Percentiles rank a stretch among this genome's conserved stretches.
Evolutionary conservation across 2,329 filamentous ascomycete species (phyloP).

Genomic region (Aspergillus pseudoglaucus): DNA sequence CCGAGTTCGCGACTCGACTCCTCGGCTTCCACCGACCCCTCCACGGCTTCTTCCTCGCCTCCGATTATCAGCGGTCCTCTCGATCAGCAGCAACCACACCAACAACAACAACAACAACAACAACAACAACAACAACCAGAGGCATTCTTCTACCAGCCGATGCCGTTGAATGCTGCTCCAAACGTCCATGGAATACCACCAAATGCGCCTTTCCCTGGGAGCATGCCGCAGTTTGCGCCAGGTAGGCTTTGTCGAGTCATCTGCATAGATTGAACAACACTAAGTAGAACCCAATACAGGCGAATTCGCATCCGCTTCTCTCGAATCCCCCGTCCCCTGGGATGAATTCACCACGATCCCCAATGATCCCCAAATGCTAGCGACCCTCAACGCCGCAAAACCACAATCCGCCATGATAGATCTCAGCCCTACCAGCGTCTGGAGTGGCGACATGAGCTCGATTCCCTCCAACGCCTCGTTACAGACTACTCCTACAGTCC

Average conservation of each 20-base stretch:
- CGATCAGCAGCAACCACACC: constrained; percentile 11
- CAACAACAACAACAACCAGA: constrained; percentile 21
- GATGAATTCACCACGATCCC: constrained; percentile 32
- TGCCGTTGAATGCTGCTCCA: constrained; percentile 27
- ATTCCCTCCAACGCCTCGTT: constrained; percentile 24
- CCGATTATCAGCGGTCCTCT: constrained; percentile 21
- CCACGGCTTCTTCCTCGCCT: constrained; percentile 46
- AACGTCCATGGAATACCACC: constrained; percentile 30
- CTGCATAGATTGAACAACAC: constrained; percentile 4
- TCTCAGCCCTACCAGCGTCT: constrained; percentile 22
- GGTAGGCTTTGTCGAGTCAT: constrained; percentile 21
- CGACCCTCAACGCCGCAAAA: constrained; percentile 26
- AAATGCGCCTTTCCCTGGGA: constrained; percentile 20
- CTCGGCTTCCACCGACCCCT: constrained; percentile 36
- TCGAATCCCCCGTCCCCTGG: constrained; percentile 32
- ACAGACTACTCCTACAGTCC: constrained; percentile 23
- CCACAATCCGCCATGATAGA: constrained; percentile 25
- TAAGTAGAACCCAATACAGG: constrained; percentile 21
- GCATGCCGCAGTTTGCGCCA: constrained; percentile 29
- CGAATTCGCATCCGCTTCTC: constrained; percentile 19
- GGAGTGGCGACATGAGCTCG: constrained; percentile 20
- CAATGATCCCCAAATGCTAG: constrained; percentile 27
- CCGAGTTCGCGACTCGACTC: constrained; percentile 40
- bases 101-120: background rate
- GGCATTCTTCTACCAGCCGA: constrained; percentile 31